phyloP scores from a whole-genome alignment of 441 rosid species.

The Gossypium trilobum region DNA sequence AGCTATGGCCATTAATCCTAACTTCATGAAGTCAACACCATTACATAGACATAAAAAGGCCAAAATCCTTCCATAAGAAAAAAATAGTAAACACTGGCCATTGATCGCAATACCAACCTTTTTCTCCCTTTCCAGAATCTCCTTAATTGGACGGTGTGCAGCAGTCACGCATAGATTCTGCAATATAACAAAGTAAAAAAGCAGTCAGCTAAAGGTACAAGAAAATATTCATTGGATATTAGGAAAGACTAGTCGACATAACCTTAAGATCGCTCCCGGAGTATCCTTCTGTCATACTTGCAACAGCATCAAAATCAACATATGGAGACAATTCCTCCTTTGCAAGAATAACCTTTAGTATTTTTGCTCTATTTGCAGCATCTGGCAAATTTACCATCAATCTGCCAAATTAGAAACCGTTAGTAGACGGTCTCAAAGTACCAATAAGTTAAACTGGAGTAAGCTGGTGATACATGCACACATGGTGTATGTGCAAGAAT shows the following conservation, averaged over 20 bases:
- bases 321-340: conserved; percentile 72
- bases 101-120: conserved; percentile 28
- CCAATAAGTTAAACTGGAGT: neutral
- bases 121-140: conserved; percentile 63
- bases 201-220: neutral
- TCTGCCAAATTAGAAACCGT: conserved; percentile 24
- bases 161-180: conserved; percentile 72
- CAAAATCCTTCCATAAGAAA: neutral
- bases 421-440: neutral
- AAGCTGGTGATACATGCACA: neutral
- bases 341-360: conserved; percentile 65
- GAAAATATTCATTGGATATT: neutral
- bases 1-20: neutral
- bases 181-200: conserved; percentile 13
- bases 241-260: conserved; percentile 18
- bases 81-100: neutral
- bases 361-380: conserved; percentile 74
- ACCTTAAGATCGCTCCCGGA: conserved; percentile 92
- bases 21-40: neutral
- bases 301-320: conserved; percentile 66
- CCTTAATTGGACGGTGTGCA: conserved; percentile 65
- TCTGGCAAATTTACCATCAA: conserved; percentile 88
- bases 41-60: neutral
- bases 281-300: conserved; percentile 69
- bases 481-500: neutral